phyloP scores from a whole-genome alignment of 2,329 filamentous ascomycete species.

The Aspergillus udagawae region DNA sequence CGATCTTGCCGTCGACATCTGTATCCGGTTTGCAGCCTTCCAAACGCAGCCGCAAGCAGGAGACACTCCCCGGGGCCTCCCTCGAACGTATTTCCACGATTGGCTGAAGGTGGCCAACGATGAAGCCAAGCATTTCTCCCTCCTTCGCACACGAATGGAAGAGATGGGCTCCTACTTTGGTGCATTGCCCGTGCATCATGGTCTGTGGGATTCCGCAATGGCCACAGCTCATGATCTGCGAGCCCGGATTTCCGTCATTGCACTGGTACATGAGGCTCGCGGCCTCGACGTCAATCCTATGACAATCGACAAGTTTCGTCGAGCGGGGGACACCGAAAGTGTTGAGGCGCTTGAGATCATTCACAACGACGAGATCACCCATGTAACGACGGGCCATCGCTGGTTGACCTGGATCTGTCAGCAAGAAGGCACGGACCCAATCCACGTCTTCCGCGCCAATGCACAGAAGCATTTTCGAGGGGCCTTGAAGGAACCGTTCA shows the following conservation, averaged over 20 bases:
- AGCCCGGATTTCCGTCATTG: constrained; percentile 46
- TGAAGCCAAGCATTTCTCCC: constrained; percentile 47
- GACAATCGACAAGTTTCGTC: constrained; percentile 47
- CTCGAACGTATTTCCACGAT: constrained; percentile 46
- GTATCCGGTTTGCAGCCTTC: constrained; percentile 45
- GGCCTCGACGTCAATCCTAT: constrained; percentile 47
- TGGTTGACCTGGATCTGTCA: constrained; percentile 48
- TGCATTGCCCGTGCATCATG: constrained; percentile 45
- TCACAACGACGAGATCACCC: constrained; percentile 48
- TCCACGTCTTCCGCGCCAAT: constrained; percentile 43
- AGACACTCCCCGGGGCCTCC: constrained; percentile 26
- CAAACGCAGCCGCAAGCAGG: constrained; percentile 26
- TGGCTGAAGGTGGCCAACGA: constrained; percentile 48
- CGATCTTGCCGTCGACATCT: constrained; percentile 47
- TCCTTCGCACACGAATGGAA: constrained; percentile 43
- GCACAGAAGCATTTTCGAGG: constrained; percentile 43
- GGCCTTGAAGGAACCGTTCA: constrained; percentile 43
- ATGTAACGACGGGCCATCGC: constrained; percentile 46
- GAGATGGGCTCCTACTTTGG: constrained; percentile 45
- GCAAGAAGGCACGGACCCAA: constrained; percentile 43
- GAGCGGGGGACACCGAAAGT: constrained; percentile 39
- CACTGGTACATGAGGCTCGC: constrained; percentile 47
- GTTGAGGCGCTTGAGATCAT: constrained; percentile 42
- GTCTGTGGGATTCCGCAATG: constrained; percentile 43
- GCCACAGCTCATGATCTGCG: constrained; percentile 44